A percentile compares a stretch with the other conserved stretches of the same genome.
These are phyloP conservation scores for Talaromyces sp. DNA, from an alignment of 2,329 filamentous ascomycete genomes.

Conservation along the genomic window DNA sequence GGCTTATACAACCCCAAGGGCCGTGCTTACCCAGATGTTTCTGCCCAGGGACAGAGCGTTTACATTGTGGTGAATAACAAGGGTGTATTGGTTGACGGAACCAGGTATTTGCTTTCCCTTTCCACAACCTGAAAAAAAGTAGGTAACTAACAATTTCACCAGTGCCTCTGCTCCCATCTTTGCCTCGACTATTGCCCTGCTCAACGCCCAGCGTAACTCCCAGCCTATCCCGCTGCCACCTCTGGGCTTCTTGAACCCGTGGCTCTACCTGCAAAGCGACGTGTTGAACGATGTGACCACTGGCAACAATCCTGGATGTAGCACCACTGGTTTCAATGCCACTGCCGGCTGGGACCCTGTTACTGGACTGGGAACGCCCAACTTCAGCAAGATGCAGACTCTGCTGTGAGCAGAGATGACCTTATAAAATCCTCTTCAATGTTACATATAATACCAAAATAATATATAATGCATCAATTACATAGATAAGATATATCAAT, in stretches of 20 bases:
- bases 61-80: background rate
- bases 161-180: constrained; percentile 53
- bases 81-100: background rate
- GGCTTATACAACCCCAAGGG: constrained; percentile 44
- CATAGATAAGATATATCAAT: no score
- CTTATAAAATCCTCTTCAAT: no score
- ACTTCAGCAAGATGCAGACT: background rate
- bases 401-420: background rate
- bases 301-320: constrained; percentile 3
- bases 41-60: constrained; percentile 39
- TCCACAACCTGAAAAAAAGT: background rate
- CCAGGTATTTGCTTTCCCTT: constrained; percentile 12
- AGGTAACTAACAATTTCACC: background rate
- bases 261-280: constrained; percentile 42
- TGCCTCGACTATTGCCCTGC: constrained; percentile 53
- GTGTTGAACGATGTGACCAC: background rate
- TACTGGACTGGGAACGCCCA: constrained; percentile 27
- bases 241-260: constrained; percentile 58
- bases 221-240: constrained; percentile 48
- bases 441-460: no score
- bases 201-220: constrained; percentile 61
- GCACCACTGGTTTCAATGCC: constrained; percentile 1
- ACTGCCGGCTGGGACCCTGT: constrained; percentile 26
- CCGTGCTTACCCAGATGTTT: constrained; percentile 57
- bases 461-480: no score